Conservation (phyloP, 116 monocot genomes). For the Zostera marina region DNA sequence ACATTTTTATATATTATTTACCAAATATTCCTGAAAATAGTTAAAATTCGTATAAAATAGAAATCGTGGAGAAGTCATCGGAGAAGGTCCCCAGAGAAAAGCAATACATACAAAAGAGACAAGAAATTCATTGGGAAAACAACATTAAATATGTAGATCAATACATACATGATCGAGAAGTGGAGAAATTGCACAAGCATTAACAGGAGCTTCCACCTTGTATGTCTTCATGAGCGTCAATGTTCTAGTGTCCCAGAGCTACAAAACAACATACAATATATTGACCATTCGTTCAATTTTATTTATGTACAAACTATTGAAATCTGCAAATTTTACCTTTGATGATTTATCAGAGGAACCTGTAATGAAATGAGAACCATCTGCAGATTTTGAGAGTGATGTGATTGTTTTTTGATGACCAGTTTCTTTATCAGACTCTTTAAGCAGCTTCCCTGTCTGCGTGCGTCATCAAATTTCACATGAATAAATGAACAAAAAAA, state of each 20-base stretch:
- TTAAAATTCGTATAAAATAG: too few relatives aligned
- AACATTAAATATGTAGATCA: not conserved
- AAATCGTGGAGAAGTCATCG: too few relatives aligned
- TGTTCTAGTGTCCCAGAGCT: constrained; percentile 90
- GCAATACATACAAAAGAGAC: not conserved
- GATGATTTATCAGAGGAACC: constrained; percentile 90
- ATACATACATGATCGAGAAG: constrained; percentile 81
- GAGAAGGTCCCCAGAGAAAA: too few relatives aligned
- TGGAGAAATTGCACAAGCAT: constrained; percentile 88
- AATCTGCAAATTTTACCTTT: constrained; percentile 26
- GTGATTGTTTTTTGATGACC: constrained; percentile 74
- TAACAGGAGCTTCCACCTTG: constrained; percentile 61
- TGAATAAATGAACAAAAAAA: not conserved
- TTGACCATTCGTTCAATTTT: not conserved
- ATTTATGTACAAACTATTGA: not conserved
- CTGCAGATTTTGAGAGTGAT: constrained; percentile 68
- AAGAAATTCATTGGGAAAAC: not conserved
- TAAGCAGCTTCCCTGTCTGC: constrained; percentile 75
- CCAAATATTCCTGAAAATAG: too few relatives aligned
- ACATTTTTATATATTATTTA: too few relatives aligned
- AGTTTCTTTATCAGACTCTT: constrained; percentile 69
- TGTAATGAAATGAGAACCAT: constrained; percentile 82
- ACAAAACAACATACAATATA: constrained; percentile 3
- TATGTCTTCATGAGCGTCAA: constrained; percentile 83
- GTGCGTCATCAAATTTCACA: constrained; percentile 10